Conservation (phyloP, 2,329 filamentous ascomycete genomes). For the Teratosphaeriaceae sp. region DNA sequence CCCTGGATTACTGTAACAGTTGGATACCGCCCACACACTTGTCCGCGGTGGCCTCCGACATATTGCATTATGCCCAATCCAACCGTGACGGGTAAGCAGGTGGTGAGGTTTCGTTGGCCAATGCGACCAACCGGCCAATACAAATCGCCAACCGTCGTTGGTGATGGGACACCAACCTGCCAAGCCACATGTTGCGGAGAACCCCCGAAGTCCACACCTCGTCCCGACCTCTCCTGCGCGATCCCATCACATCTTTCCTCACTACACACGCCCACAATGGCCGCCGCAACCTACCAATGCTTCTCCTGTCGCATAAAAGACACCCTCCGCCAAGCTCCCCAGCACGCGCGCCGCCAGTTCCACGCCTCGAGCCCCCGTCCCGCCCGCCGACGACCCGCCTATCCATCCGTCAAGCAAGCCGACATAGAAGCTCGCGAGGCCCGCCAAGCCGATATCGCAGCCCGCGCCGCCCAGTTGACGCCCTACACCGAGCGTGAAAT, state of each 20-base stretch:
- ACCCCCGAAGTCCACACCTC: slow-evolving; percentile 1
- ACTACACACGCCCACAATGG: slow-evolving; percentile 15
- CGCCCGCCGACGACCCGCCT: slow-evolving; percentile 36
- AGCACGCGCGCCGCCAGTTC: slow-evolving; percentile 30
- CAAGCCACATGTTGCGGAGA: slow-evolving; percentile 1
- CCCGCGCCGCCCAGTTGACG: slow-evolving; percentile 14
- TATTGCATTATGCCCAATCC: no score
- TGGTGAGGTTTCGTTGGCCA: no score
- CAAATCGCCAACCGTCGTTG: no score
- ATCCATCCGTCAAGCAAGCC: slow-evolving; percentile 35
- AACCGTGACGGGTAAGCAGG: no score
- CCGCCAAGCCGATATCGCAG: slow-evolving; percentile 3
- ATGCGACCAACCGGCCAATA: no score
- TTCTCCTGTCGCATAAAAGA: slow-evolving; percentile 26
- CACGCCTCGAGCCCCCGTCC: slow-evolving; percentile 34
- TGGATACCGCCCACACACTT: no score
- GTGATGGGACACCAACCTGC: no score
- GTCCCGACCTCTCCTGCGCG: background rate
- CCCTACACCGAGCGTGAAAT: slow-evolving; percentile 63
- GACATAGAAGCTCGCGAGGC: slow-evolving; percentile 13
- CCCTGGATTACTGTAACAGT: no score
- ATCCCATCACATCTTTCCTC: background rate
- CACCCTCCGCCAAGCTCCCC: slow-evolving; percentile 10
- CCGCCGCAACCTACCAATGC: slow-evolving; percentile 25
- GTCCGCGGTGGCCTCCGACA: no score